Conservation (phyloP, 805 yeast genomes). For the Saturnispora quitensis region DNA sequence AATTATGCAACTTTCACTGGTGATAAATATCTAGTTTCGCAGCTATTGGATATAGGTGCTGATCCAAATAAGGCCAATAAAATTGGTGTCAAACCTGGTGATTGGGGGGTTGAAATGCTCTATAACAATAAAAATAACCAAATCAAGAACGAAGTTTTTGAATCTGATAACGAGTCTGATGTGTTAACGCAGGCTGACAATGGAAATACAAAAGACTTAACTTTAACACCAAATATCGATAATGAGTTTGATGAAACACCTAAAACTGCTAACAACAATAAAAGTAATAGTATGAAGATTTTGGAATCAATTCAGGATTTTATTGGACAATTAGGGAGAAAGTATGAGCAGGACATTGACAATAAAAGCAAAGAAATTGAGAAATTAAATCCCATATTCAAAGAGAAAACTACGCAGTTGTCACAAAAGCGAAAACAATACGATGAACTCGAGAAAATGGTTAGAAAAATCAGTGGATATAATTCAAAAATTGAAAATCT, state of each 20-base stretch:
- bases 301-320: conserved; percentile 43
- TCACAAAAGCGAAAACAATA: conserved; percentile 38
- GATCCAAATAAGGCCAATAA: conserved; percentile 70
- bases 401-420: conserved; percentile 46
- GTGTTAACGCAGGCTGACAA: background rate
- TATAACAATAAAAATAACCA: background rate
- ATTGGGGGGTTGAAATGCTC: conserved; percentile 61
- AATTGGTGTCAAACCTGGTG: conserved; percentile 78
- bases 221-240: background rate
- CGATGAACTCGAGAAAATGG: conserved; percentile 43
- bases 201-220: background rate
- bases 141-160: background rate
- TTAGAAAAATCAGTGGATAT: conserved; percentile 37
- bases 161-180: background rate
- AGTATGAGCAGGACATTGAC: conserved; percentile 49
- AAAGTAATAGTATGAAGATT: conserved; percentile 29
- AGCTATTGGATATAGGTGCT: conserved; percentile 81
- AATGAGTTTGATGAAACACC: background rate
- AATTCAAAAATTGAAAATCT: conserved; percentile 49
- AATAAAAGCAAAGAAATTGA: conserved; percentile 44
- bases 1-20: conserved; percentile 90
- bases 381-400: conserved; percentile 44
- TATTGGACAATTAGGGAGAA: conserved; percentile 43
- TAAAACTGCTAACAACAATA: background rate
- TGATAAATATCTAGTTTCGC: conserved; percentile 69